These are phyloP conservation scores for Rutstroemia sp. DNA, from an alignment of 2,329 filamentous ascomycete species.

Conservation along the genomic window DNA sequence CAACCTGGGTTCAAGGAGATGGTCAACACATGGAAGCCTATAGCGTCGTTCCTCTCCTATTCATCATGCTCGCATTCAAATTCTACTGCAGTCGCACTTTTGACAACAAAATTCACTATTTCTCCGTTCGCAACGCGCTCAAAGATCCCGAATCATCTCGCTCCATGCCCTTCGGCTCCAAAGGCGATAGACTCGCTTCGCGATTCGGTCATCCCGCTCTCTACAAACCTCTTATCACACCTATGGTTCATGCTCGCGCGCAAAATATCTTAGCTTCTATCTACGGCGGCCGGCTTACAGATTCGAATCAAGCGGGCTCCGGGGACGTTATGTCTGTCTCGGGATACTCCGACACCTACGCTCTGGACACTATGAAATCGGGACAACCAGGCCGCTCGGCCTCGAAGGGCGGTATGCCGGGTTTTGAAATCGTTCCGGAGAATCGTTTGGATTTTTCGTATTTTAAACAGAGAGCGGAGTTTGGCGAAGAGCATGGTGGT, in stretches of 20 bases:
- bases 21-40: slow-evolving; percentile 54
- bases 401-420: slow-evolving; percentile 40
- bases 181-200: slow-evolving; percentile 62
- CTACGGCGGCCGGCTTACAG: slow-evolving; percentile 72
- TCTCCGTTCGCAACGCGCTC: slow-evolving; percentile 54
- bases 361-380: slow-evolving; percentile 66
- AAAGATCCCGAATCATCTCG: slow-evolving; percentile 38
- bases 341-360: slow-evolving; percentile 76
- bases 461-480: slow-evolving; percentile 85
- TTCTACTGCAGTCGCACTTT: slow-evolving; percentile 70
- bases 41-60: slow-evolving; percentile 64
- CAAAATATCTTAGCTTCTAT: slow-evolving; percentile 80
- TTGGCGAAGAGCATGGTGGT: slow-evolving; percentile 79
- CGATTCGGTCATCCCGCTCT: slow-evolving; percentile 88
- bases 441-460: slow-evolving; percentile 82
- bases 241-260: slow-evolving; percentile 90
- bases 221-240: slow-evolving; percentile 82
- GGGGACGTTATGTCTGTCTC: slow-evolving; percentile 51
- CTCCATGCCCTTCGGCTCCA: slow-evolving; percentile 44
- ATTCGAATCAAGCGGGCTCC: slow-evolving; percentile 53
- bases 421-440: slow-evolving; percentile 88
- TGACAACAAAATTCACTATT: slow-evolving; percentile 75
- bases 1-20: slow-evolving; percentile 64
- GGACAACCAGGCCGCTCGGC: slow-evolving; percentile 37
- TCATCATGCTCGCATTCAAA: slow-evolving; percentile 80